Evolutionary conservation across 2,329 filamentous ascomycete species (phyloP).

Genomic region (Ascomycota sp.): DNA sequence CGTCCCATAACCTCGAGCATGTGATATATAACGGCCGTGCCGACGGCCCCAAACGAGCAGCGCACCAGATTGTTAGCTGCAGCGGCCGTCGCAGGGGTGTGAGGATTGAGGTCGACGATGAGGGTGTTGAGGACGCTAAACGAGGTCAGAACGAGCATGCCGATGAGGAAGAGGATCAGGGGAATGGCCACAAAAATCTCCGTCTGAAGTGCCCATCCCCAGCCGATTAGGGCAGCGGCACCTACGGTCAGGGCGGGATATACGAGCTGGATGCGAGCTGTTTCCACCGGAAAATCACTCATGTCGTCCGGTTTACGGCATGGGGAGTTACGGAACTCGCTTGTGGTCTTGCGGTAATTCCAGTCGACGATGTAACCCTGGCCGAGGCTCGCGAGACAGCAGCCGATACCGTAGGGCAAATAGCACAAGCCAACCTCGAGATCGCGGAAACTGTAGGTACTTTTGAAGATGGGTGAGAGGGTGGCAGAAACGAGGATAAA

Average conservation of each 20-base stretch:
- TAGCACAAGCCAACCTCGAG: constrained; percentile 33
- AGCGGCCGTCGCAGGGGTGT: constrained; percentile 38
- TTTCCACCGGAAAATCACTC: constrained; percentile 31
- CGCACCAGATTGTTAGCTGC: constrained; percentile 43
- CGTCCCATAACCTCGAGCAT: constrained; percentile 36
- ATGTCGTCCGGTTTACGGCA: constrained; percentile 35
- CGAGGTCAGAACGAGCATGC: constrained; percentile 35
- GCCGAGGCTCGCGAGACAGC: constrained; percentile 24
- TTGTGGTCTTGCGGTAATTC: constrained; percentile 52
- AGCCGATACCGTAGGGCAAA: constrained; percentile 31
- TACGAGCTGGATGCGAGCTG: constrained; percentile 31
- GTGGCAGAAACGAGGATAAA: constrained; percentile 35
- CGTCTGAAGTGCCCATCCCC: constrained; percentile 34
- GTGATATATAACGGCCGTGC: constrained; percentile 36
- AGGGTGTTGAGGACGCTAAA: constrained; percentile 45
- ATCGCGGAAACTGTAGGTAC: constrained; percentile 29
- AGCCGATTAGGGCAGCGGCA: constrained; percentile 29
- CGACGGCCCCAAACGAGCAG: constrained; percentile 38
- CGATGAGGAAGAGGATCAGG: constrained; percentile 35
- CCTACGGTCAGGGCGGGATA: constrained; percentile 34
- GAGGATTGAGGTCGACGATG: constrained; percentile 41
- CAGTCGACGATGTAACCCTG: constrained; percentile 40
- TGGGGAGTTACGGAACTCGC: constrained; percentile 37
- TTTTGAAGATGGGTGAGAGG: constrained; percentile 27
- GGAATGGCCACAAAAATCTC: constrained; percentile 31